A percentile compares a stretch with the other conserved stretches of the same genome.
These are phyloP conservation scores for Clarkia xantiana DNA, from an alignment of 345 rosid genomes.

Conservation along the genomic window DNA sequence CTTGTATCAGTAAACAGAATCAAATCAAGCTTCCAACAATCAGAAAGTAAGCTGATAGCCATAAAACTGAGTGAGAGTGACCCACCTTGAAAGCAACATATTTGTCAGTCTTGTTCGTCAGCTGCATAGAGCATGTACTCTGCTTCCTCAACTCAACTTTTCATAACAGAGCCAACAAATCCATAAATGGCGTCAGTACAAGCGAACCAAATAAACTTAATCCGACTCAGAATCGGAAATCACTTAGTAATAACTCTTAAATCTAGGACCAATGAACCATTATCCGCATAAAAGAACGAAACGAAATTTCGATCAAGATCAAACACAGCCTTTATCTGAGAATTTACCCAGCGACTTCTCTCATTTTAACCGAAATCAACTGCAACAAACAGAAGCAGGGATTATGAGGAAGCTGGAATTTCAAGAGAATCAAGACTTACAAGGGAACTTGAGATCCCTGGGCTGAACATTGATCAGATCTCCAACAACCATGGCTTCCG, in stretches of 20 bases:
- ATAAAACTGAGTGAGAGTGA: background rate
- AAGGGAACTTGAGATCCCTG: constrained; percentile 65
- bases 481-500: constrained; percentile 31
- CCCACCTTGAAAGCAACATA: constrained; percentile 66
- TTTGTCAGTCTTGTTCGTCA: constrained; percentile 54
- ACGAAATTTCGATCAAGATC: no score
- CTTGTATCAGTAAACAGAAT: background rate
- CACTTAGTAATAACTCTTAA: no score
- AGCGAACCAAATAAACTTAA: background rate
- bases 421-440: constrained; percentile 24
- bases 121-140: constrained; percentile 61
- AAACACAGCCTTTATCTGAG: no score
- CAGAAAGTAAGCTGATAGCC: background rate
- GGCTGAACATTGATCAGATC: constrained; percentile 63
- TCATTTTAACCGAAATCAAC: no score
- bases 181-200: constrained; percentile 1
- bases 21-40: constrained; percentile 1
- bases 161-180: constrained; percentile 7
- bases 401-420: no score
- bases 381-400: no score
- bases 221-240: constrained; percentile 4
- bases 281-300: no score
- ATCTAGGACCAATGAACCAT: no score
- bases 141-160: constrained; percentile 80
- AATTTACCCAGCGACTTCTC: no score